Evolutionary conservation across 208 protist genomes (phyloP).

Genomic region (Crithidia acanthocephali): DNA sequence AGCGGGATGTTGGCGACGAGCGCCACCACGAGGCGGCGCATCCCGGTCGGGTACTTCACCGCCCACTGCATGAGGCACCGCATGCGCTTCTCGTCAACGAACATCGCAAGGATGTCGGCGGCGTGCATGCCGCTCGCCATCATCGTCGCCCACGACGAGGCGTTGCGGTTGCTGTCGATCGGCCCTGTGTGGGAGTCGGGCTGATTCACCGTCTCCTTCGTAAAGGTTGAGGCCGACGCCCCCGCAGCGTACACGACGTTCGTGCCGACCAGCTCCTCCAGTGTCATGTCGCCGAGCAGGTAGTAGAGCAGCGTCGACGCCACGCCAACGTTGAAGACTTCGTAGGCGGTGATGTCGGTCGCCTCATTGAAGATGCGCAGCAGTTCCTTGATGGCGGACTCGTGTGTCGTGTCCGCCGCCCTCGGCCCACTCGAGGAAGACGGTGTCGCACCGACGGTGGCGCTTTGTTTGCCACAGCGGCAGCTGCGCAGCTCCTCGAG

Average conservation of each 20-base stretch:
- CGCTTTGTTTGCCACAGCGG: constrained; percentile 1
- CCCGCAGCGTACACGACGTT: constrained; percentile 33
- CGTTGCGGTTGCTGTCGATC: constrained; percentile 32
- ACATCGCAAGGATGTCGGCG: constrained; percentile 45
- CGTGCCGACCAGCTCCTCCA: constrained; percentile 38
- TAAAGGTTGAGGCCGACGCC: constrained; percentile 42
- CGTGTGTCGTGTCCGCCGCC: constrained; percentile 27
- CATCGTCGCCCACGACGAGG: constrained; percentile 43
- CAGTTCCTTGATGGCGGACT: constrained; percentile 32
- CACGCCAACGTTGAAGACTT: constrained; percentile 49
- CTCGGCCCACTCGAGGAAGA: background rate
- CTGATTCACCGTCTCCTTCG: constrained; percentile 16
- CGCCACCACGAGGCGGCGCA: constrained; percentile 51
- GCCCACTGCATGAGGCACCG: constrained; percentile 47
- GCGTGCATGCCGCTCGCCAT: constrained; percentile 52
- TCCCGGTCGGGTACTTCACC: constrained; percentile 35
- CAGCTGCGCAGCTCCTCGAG: constrained; percentile 28
- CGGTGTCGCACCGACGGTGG: background rate
- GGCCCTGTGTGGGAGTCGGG: constrained; percentile 6
- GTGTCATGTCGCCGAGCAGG: constrained; percentile 38
- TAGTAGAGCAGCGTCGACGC: constrained; percentile 47
- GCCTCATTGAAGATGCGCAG: constrained; percentile 38
- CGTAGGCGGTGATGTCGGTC: constrained; percentile 50
- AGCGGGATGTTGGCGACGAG: constrained; percentile 59
- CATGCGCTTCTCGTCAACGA: constrained; percentile 50